Evolutionary conservation across 1,284 basidiomycete genomes (phyloP).

Genomic region (Mycena citricolor): DNA sequence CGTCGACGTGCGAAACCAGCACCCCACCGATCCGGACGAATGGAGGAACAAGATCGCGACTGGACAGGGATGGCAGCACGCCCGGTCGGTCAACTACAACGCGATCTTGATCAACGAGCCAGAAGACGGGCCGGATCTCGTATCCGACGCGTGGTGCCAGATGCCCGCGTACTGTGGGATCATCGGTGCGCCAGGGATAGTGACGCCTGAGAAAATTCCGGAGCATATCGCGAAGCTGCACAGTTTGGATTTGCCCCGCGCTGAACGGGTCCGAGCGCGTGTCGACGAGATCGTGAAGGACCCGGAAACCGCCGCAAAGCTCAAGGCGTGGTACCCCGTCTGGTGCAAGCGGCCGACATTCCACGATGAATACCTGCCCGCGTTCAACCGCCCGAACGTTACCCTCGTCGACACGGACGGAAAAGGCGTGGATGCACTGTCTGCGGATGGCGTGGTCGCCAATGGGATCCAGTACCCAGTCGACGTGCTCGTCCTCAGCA

Average conservation of each 20-base stretch:
- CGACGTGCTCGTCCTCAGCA: constrained; percentile 22
- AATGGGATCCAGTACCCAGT: constrained; percentile 19
- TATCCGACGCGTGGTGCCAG: constrained; percentile 20
- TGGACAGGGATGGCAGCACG: constrained; percentile 16
- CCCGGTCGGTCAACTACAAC: constrained; percentile 6
- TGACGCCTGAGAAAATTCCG: constrained; percentile 18
- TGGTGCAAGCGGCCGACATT: constrained; percentile 23
- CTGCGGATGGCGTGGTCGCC: constrained; percentile 11
- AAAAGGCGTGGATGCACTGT: constrained; percentile 17
- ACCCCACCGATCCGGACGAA: constrained; percentile 11
- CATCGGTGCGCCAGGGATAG: constrained; percentile 12
- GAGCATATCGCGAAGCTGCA: constrained; percentile 17
- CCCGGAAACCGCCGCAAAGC: constrained; percentile 14
- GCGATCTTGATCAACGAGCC: neutral
- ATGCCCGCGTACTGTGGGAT: constrained; percentile 10
- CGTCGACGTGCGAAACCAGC: constrained; percentile 23
- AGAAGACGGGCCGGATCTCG: constrained; percentile 8
- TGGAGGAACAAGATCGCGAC: constrained; percentile 16
- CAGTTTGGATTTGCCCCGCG: constrained; percentile 11
- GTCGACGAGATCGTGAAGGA: constrained; percentile 22
- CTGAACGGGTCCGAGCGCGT: constrained; percentile 15
- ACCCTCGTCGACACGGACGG: constrained; percentile 25
- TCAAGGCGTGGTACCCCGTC: constrained; percentile 19
- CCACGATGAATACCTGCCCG: constrained; percentile 22
- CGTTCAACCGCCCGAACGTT: constrained; percentile 23